Evolutionary conservation across 495 filamentous ascomycete genomes (phyloP).

Genomic region (Hypoxylon crocopeplum): DNA sequence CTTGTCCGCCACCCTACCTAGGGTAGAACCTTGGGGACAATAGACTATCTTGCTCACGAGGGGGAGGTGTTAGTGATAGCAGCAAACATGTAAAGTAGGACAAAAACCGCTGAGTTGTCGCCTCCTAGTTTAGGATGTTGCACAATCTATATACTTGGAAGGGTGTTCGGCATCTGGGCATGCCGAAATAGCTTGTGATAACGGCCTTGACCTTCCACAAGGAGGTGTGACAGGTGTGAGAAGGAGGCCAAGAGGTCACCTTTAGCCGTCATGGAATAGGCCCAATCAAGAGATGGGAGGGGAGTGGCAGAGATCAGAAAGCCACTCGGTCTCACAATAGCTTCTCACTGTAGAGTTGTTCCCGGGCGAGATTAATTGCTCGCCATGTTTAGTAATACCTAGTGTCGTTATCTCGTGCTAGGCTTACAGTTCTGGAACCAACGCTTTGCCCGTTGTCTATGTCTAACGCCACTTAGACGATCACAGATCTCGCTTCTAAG

Average conservation of each 20-base stretch:
- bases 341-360: background rate
- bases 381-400: constrained; percentile 1
- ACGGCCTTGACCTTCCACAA: constrained; percentile 20
- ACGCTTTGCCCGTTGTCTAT: too few species aligned
- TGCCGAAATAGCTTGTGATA: background rate
- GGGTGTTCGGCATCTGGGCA: constrained; percentile 6
- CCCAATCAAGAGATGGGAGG: background rate
- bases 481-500: too few species aligned
- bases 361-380: background rate
- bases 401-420: constrained; percentile 1
- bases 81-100: background rate
- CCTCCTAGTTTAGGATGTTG: background rate
- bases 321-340: background rate
- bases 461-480: too few species aligned
- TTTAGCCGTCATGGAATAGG: constrained; percentile 17
- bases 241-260: background rate
- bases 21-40: background rate
- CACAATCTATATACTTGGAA: background rate
- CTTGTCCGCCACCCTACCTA: background rate
- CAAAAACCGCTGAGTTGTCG: background rate
- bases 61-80: background rate
- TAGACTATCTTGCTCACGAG: background rate
- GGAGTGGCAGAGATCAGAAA: background rate
- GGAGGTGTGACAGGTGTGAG: background rate
- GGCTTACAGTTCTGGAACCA: background rate